Evolutionary conservation across 495 filamentous ascomycete genomes (phyloP).

Genomic region (Aspergillus bertholletiae): DNA sequence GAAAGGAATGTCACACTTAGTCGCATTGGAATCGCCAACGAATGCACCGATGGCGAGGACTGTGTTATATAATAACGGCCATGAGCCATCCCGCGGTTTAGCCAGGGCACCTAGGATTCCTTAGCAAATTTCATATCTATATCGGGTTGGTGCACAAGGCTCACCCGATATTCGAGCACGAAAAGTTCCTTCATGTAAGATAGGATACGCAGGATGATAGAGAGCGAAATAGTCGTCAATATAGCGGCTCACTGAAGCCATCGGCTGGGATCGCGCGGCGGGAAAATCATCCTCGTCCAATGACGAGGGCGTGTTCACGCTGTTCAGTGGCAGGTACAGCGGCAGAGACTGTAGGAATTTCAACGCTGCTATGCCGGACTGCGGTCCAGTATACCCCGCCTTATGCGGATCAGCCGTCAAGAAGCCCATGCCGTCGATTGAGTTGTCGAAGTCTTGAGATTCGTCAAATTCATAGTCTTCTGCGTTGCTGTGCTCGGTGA

Average conservation of each 20-base stretch:
- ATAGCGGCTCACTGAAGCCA: conserved; percentile 2
- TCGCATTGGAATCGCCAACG: conserved; percentile 16
- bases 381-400: conserved; percentile 18
- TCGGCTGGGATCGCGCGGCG: neutral
- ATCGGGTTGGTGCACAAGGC: neutral
- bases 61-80: conserved; percentile 17
- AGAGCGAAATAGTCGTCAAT: conserved; percentile 18
- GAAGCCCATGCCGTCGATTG: conserved; percentile 20
- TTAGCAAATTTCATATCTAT: neutral
- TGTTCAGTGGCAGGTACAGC: conserved; percentile 14
- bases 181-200: conserved; percentile 19
- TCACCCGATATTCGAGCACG: conserved; percentile 18
- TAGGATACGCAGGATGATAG: conserved; percentile 18
- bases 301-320: conserved; percentile 14
- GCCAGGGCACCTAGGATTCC: conserved; percentile 10
- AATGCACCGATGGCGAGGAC: conserved; percentile 20
- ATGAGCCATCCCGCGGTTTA: conserved; percentile 17
- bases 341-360: conserved; percentile 20
- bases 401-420: conserved; percentile 17
- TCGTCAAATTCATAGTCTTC: conserved; percentile 23
- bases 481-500: conserved; percentile 18
- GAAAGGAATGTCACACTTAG: conserved; percentile 12
- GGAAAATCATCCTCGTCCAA: conserved; percentile 13
- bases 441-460: conserved; percentile 19
- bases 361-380: conserved; percentile 18